Base-by-base conservation (phyloP, 2,329 filamentous ascomycete genomes). In the Colletotrichum tanaceti region DNA sequence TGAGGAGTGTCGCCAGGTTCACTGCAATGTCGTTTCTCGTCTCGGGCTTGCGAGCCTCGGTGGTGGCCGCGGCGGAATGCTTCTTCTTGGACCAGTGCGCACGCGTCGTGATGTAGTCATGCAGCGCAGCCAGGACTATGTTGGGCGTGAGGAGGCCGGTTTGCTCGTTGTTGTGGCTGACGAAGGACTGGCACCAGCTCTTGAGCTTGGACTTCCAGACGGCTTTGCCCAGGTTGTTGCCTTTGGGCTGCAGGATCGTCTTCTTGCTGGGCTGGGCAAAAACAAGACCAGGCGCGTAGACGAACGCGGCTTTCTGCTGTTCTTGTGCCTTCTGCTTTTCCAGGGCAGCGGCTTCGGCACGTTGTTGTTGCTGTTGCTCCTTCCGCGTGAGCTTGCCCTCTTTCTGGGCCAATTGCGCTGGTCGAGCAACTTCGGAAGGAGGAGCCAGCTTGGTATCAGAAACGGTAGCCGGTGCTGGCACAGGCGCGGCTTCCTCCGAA, bases 171-270 rank as follows among this genome's bases (percentile, higher is more conserved):
- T 71, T 71, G 28, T 35, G 50, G 50, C 62, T 69, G 44, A 62
- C 44, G 44, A 81, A 78, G 5, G 74, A 72, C 16, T 73, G 73
- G 35, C 74, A 71, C 79, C 79, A 81, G 58, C 77, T 76, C 57
- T 76, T 74, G 63, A 80, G 76, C 57, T 78, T 72, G n/a, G 71
- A 71, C n/a, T 71, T 68, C 79, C 79, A 81, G 10, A 60, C 62
- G 10, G 55, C 55, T 10, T 47, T 53, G 39, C 65, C 53, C 20
- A 64, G 28, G 18, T 68, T 68, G 49, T 60, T 59, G 5, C 65
- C 55, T 49, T 68, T 68, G n/a, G 65, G 62, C 39, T 54, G 47
- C 55, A 68, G 38, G 16, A 68, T 41, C 16, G 49, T 68, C 43
- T 57, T 68, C 43, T 68, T 68, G 65, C 35, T 61, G 22, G 65